These are phyloP conservation scores for Hippophae rhamnoides DNA, from an alignment of 306 rosid genomes.

Conservation along the genomic window DNA sequence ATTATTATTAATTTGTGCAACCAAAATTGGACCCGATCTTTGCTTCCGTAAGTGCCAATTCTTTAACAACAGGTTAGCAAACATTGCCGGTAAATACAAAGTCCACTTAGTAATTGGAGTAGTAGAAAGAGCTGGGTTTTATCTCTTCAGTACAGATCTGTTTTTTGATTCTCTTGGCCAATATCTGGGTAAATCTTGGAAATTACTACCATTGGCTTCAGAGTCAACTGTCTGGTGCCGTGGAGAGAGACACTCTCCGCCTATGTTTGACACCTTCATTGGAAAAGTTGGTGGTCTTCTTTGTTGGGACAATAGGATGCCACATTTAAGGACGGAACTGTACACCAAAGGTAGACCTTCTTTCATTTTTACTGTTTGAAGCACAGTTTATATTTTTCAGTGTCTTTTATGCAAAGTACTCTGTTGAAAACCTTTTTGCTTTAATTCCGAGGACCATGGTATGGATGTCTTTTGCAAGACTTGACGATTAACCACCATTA, in stretches of 20 bases:
- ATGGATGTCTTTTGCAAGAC: background rate
- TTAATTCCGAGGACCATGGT: too few relatives aligned
- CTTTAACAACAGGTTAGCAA: conserved; percentile 66
- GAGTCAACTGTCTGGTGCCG: conserved; percentile 59
- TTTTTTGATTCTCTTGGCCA: conserved; percentile 64
- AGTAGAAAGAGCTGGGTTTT: conserved; percentile 69
- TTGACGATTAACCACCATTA: background rate
- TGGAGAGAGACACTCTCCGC: conserved; percentile 62
- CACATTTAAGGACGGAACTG: conserved; percentile 65
- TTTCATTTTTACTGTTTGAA: background rate
- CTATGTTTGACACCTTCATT: conserved; percentile 55
- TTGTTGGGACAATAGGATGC: conserved; percentile 81
- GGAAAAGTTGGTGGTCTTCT: conserved; percentile 73
- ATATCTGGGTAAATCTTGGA: conserved; percentile 67
- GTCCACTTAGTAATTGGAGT: conserved; percentile 71
- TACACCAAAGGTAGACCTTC: conserved; percentile 51
- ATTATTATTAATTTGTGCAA: too few relatives aligned
- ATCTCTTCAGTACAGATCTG: conserved; percentile 55
- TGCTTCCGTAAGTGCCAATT: too few relatives aligned
- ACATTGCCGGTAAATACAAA: conserved; percentile 71
- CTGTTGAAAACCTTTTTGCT: background rate
- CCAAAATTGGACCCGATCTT: too few relatives aligned
- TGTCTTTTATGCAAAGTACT: conserved; percentile 5
- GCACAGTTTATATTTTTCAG: background rate
- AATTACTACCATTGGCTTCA: conserved; percentile 48